Evolutionary conservation across 2,329 filamentous ascomycete genomes (phyloP).

Genomic region (Fusarium lyarnte): DNA sequence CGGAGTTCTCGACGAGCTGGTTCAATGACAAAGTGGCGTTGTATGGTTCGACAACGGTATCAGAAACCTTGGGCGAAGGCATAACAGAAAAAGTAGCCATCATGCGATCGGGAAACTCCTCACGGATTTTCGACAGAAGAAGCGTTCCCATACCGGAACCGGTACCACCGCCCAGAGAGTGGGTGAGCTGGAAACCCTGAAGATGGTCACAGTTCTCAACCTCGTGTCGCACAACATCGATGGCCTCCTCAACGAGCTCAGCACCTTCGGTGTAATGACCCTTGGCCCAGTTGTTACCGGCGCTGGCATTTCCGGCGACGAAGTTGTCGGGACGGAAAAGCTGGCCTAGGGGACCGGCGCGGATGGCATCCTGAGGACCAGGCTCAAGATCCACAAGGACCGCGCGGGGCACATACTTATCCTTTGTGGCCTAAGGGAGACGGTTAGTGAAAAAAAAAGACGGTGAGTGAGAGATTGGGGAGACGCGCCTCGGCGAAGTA

Average conservation of each 20-base stretch:
- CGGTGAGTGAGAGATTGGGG: neutral
- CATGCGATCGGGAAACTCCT: slow-evolving; percentile 99
- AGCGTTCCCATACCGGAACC: slow-evolving; percentile 99
- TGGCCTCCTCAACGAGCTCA: slow-evolving; percentile 96
- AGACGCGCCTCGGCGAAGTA: slow-evolving; percentile 85
- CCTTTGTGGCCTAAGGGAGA: slow-evolving; percentile 78
- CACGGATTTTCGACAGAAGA: slow-evolving; percentile 99
- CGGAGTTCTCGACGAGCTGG: slow-evolving; percentile 99
- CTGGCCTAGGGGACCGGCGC: slow-evolving; percentile 96
- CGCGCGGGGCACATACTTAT: slow-evolving; percentile 99
- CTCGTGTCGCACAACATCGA: slow-evolving; percentile 98
- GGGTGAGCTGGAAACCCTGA: slow-evolving; percentile 99
- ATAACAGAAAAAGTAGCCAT: slow-evolving; percentile 99
- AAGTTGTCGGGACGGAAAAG: slow-evolving; percentile 99
- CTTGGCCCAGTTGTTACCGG: slow-evolving; percentile 99
- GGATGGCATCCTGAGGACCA: slow-evolving; percentile 99
- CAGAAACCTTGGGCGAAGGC: slow-evolving; percentile 98
- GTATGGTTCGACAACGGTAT: slow-evolving; percentile 99
- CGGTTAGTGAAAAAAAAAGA: slow-evolving; percentile 6
- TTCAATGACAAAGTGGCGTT: slow-evolving; percentile 99
- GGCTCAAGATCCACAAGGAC: slow-evolving; percentile 99
- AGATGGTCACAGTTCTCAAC: slow-evolving; percentile 99
- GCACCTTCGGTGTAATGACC: slow-evolving; percentile 99
- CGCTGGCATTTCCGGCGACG: slow-evolving; percentile 98
- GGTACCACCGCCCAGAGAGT: slow-evolving; percentile 99